Percentiles rank a stretch among this genome's conserved stretches.
Conservation (phyloP, 495 filamentous ascomycete genomes). For the Penicillium turbatum region DNA sequence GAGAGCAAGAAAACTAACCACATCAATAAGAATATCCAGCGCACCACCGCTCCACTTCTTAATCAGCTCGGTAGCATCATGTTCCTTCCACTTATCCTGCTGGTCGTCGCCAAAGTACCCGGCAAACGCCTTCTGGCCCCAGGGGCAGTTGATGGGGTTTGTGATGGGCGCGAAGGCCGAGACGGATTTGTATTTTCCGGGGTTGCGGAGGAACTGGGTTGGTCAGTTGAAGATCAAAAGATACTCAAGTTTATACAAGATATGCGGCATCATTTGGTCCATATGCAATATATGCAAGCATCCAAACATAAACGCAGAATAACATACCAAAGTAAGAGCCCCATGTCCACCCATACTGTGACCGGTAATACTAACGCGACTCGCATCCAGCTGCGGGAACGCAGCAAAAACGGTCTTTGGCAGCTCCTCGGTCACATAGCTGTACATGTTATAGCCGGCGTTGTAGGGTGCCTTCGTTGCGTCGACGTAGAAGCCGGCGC, state of each 20-base stretch:
- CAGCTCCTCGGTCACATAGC: slow-evolving; percentile 79
- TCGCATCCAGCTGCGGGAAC: slow-evolving; percentile 62
- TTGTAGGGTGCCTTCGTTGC: slow-evolving; percentile 72
- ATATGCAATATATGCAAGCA: no score
- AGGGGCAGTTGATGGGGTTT: slow-evolving; percentile 81
- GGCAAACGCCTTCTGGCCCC: slow-evolving; percentile 91
- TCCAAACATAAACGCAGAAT: not conserved
- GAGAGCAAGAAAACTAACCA: slow-evolving; percentile 45
- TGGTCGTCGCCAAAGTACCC: slow-evolving; percentile 81
- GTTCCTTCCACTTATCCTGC: slow-evolving; percentile 70
- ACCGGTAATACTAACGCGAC: slow-evolving; percentile 74
- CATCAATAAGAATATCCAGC: slow-evolving; percentile 76
- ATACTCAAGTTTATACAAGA: no score
- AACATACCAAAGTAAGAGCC: slow-evolving; percentile 70
- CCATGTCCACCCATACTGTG: slow-evolving; percentile 98
- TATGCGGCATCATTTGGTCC: no score
- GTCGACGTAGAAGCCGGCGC: slow-evolving; percentile 93
- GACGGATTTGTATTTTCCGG: slow-evolving; percentile 80
- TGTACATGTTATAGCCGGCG: slow-evolving; percentile 85
- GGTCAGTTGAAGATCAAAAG: no score
- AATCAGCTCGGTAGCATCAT: slow-evolving; percentile 91
- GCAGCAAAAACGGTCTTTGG: slow-evolving; percentile 65
- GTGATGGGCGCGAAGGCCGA: slow-evolving; percentile 89
- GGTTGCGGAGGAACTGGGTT: slow-evolving; percentile 74
- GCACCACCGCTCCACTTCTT: slow-evolving; percentile 62